Evolutionary conservation across 2,329 filamentous ascomycete species (phyloP), one percentile per base, ranked within the genome.

Genomic region (Botrytis hyacinthi): DNA sequence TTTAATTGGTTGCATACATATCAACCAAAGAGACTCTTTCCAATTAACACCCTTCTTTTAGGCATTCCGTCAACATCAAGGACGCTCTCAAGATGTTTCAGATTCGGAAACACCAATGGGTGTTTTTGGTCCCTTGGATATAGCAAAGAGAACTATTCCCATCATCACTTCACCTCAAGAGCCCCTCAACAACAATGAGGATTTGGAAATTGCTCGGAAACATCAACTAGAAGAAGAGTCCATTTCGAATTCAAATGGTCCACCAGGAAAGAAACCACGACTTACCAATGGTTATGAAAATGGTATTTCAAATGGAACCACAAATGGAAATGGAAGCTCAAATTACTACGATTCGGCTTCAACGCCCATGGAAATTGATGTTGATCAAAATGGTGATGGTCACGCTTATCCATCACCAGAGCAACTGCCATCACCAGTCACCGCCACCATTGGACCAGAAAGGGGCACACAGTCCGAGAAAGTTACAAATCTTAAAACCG

Each of bases 381-480:
- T 83, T 57, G 83, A 84, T 75, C 82, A 82, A 71, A 81, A 82
- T 73, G 79, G 80, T 71, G 81, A 84, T 77, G 88, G 88, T 79
- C 88, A 91, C 81, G 89, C 89, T 78, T 91, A 91, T 79, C 89
- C 89, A 71, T 91, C 89, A 72, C 89, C 89, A 72, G 85, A 81
- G 71, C 80, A 81, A 75, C 86, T 86, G 74, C 83, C 85, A 62
- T 87, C 87, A 62, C 86, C 88, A 48, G 82, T 84, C 37, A 83
- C 86, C 59, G 87, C 84, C 78, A 91, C 89, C 73, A 87, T 89
- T 74, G 89, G 89, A 42, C 88, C 89, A 63, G 88, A 91, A 44
- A 86, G 89, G 79, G 89, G 87, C 80, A 91, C 89, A 16, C 89
- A 91, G 80, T 84, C 90, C 68, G 89, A 90, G 72, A 90, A 90